A percentile compares a stretch with the other conserved stretches of the same genome.
phyloP scores from a whole-genome alignment of 2,329 filamentous ascomycete species.

The Cladosporium sp. region DNA sequence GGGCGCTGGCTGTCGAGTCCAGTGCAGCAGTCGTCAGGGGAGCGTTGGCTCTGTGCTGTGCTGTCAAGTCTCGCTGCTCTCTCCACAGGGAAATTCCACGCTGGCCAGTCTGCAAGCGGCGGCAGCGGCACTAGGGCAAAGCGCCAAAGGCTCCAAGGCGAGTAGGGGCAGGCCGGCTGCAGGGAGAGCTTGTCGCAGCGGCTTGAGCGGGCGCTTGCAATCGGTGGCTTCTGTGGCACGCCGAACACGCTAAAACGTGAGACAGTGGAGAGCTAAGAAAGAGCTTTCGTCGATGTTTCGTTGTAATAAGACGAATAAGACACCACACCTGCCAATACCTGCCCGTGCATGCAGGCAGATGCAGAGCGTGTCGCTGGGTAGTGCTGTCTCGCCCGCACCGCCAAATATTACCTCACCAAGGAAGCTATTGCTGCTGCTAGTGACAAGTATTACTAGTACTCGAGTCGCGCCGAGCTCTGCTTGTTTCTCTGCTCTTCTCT shows the following conservation, averaged over 20 bases:
- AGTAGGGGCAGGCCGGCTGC: not conserved
- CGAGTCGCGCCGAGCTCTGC: not conserved
- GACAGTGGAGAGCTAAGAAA: constrained; percentile 6
- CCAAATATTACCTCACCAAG: not conserved
- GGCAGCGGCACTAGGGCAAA: too few relatives aligned
- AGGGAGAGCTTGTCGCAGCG: too few relatives aligned
- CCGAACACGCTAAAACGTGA: constrained; percentile 3
- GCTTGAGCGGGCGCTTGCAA: not conserved
- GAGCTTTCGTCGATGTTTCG: constrained; percentile 6
- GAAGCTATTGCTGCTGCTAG: not conserved
- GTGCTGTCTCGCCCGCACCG: not conserved
- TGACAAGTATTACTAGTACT: not conserved
- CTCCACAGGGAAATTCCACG: not conserved
- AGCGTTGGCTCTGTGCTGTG: not conserved
- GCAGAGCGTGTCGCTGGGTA: constrained; percentile 5
- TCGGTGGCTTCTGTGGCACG: not conserved
- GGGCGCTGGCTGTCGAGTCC: not conserved
- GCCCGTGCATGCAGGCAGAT: not conserved
- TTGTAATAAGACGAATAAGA: constrained; percentile 16
- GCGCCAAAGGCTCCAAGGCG: too few relatives aligned
- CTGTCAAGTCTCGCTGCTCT: not conserved
- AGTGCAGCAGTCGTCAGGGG: constrained; percentile 3
- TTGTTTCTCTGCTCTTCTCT: not conserved
- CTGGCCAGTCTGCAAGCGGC: not conserved
- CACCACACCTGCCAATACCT: constrained; percentile 2